A percentile compares a stretch with the other conserved stretches of the same genome.
These are phyloP conservation scores for Pleurostoma richardsiae DNA, from an alignment of 2,329 filamentous ascomycete species.

Conservation along the genomic window DNA sequence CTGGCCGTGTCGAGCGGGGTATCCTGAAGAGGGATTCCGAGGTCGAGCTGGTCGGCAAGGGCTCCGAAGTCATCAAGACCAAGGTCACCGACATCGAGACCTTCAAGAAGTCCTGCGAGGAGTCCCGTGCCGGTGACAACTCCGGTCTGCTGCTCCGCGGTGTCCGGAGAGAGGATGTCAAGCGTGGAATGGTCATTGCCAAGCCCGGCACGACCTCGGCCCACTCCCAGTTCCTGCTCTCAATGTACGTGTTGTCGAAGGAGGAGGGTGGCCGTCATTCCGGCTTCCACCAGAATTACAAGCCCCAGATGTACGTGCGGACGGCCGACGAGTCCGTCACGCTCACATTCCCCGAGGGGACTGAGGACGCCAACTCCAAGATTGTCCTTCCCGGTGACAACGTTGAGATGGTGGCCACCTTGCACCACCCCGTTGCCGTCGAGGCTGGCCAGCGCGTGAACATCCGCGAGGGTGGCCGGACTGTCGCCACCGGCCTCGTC, in stretches of 20 bases:
- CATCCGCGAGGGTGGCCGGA: conserved; percentile 92
- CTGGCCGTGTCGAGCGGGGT: conserved; percentile 96
- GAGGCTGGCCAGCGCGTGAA: conserved; percentile 96
- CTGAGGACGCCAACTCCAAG: conserved; percentile 65
- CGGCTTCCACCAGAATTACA: conserved; percentile 93
- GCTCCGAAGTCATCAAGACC: conserved; percentile 80
- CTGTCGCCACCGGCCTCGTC: conserved; percentile 77
- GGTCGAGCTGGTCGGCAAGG: conserved; percentile 91
- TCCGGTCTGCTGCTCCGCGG: conserved; percentile 94
- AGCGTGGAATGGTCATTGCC: conserved; percentile 89
- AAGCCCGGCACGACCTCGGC: conserved; percentile 80
- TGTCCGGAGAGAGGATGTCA: conserved; percentile 91
- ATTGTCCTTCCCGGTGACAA: conserved; percentile 99
- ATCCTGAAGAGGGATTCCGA: conserved; percentile 89
- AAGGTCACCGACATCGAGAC: conserved; percentile 99
- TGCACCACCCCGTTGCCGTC: conserved; percentile 79
- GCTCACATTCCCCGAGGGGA: conserved; percentile 82
- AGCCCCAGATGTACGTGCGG: conserved; percentile 92
- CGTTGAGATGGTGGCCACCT: conserved; percentile 89
- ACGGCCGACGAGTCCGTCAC: conserved; percentile 79
- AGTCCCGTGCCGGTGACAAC: conserved; percentile 95
- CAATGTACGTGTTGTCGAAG: conserved; percentile 95
- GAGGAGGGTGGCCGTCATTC: conserved; percentile 97
- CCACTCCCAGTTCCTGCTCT: conserved; percentile 87
- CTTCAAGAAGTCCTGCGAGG: conserved; percentile 99